Evolutionary conservation across 768 basidiomycete species (phyloP), one percentile per base, ranked within the genome.

Genomic region (Obba rivulosa): DNA sequence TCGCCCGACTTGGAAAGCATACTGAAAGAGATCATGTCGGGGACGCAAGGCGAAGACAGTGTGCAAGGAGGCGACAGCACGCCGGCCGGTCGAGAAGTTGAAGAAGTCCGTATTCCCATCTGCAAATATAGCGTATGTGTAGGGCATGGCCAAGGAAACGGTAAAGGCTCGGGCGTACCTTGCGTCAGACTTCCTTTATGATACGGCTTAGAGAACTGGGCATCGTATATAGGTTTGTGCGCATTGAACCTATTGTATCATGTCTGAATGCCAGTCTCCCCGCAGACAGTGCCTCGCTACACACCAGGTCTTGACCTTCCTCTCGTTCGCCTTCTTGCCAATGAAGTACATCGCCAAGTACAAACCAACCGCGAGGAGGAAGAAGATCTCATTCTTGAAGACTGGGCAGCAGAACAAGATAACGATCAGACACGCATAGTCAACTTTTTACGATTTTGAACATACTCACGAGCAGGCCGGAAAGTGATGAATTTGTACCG

Each of bases 21-120:
- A 66, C 56, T 88, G 85, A 51, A 86, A 64, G 31, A 88, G 64
- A 68, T 95, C 92, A 66, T 96, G 93, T 62, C 87, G 82, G 51
- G 93, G 92, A 39, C 79, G 71, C 52, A 94, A 76, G 39, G 80
- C 72, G 64, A 93, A 76, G 57, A 87, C 75, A 43, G 87, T 82
- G 72, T 95, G 92, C 45, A 93, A 73, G 24, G 85, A 87, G 22
- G 78, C 69, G 47, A 92, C 62, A 55, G 80, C 81, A 50, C 87
- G 85, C 51, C 93, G 73, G 46, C 93, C 93, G 2, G 92, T 92
- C 36, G 90, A 90, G 69, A 87, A 96, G 61, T 76, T 75, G 71
- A 91, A 88, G 62, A 82, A 87, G 69, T 92, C 89, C 3, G 82
- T 75, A 57, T 83, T 73, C 17, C 89, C 90, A 57, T 92, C 91